A percentile compares a stretch with the other conserved stretches of the same genome.
Conservation (phyloP, 2,329 filamentous ascomycete genomes). For the Botryotinia calthae region DNA sequence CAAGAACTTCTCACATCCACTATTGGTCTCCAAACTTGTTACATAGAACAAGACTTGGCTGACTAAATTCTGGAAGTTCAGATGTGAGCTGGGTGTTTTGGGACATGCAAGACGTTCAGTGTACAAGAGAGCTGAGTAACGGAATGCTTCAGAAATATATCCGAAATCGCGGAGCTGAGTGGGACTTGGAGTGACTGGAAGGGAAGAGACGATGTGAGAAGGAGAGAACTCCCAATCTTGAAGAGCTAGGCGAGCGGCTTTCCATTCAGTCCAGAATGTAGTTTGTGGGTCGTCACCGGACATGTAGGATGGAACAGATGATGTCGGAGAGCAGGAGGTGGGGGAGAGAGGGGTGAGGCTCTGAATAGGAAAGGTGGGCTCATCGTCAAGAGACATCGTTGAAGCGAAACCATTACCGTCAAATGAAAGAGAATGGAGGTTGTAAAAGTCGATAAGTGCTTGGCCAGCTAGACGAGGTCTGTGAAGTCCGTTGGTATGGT, state of each 20-base stretch:
- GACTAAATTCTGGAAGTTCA: slow-evolving; percentile 80
- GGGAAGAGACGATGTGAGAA: slow-evolving; percentile 48
- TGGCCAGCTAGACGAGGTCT: slow-evolving; percentile 44
- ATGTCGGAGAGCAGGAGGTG: slow-evolving; percentile 37
- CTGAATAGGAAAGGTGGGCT: slow-evolving; percentile 46
- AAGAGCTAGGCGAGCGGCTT: slow-evolving; percentile 70
- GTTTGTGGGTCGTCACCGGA: slow-evolving; percentile 55
- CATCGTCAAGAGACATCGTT: slow-evolving; percentile 47
- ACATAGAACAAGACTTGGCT: slow-evolving; percentile 81
- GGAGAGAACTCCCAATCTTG: slow-evolving; percentile 78
- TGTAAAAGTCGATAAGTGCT: slow-evolving; percentile 50
- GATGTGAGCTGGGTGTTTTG: slow-evolving; percentile 66
- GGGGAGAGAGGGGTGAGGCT: slow-evolving; percentile 33
- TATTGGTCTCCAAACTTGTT: slow-evolving; percentile 69
- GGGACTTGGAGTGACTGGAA: slow-evolving; percentile 50
- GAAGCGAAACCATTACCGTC: slow-evolving; percentile 66
- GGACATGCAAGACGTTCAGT: slow-evolving; percentile 83
- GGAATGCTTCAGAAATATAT: slow-evolving; percentile 86
- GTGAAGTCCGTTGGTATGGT: slow-evolving; percentile 32
- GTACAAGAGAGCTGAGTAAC: slow-evolving; percentile 84
- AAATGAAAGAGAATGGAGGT: slow-evolving; percentile 55
- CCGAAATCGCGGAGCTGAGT: slow-evolving; percentile 70
- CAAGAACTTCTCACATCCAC: slow-evolving; percentile 78
- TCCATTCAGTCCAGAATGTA: slow-evolving; percentile 85
- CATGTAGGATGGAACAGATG: not conserved